These are phyloP conservation scores for Canariomyces notabilis DNA, from an alignment of 2,329 filamentous ascomycete genomes.

Conservation along the genomic window DNA sequence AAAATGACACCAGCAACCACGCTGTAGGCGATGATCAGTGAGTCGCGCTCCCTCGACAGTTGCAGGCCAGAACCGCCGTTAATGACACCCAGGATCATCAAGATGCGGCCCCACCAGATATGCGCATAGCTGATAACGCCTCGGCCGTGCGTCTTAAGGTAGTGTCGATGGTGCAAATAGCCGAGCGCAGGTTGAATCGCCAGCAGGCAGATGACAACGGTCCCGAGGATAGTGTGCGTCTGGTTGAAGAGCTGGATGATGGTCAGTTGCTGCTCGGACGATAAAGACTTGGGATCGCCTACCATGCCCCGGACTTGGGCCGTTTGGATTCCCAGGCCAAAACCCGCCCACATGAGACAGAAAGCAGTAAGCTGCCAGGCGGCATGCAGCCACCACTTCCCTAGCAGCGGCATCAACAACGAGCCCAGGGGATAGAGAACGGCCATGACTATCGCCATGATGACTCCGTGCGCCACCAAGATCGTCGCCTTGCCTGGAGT, in stretches of 20 bases:
- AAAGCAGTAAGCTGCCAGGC: constrained; percentile 51
- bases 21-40: constrained; percentile 49
- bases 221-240: constrained; percentile 53
- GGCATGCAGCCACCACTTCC: constrained; percentile 54
- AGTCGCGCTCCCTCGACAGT: constrained; percentile 37
- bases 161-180: constrained; percentile 52
- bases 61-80: constrained; percentile 60
- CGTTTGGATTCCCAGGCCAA: constrained; percentile 51
- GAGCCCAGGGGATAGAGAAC: constrained; percentile 57
- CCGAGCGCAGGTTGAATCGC: constrained; percentile 56
- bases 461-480: constrained; percentile 48
- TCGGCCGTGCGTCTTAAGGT: constrained; percentile 42
- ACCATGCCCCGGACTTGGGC: constrained; percentile 40
- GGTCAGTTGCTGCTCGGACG: constrained; percentile 15
- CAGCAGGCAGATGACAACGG: constrained; percentile 49
- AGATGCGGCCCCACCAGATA: constrained; percentile 56
- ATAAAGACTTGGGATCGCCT: constrained; percentile 26
- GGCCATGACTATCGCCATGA: constrained; percentile 57
- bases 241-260: constrained; percentile 44
- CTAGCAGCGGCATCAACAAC: constrained; percentile 54
- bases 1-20: constrained; percentile 49
- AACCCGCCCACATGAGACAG: constrained; percentile 54
- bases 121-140: constrained; percentile 51
- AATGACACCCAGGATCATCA: constrained; percentile 55
- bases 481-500: constrained; percentile 16